Evolutionary conservation across 345 rosid species (phyloP).

Genomic region (Rhodamnia argentea): DNA sequence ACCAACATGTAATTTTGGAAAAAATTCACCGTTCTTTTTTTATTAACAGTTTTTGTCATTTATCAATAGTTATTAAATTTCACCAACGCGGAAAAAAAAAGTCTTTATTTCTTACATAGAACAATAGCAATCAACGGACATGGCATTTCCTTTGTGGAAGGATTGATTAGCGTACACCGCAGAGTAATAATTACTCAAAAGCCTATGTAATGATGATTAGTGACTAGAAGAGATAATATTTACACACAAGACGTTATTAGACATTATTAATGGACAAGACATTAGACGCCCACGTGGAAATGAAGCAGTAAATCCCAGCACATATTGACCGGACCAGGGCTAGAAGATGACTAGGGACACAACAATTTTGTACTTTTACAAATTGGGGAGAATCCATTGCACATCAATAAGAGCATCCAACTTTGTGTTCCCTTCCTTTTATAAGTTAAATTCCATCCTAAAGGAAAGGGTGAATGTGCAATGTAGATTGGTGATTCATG

Average conservation of each 20-base stretch:
- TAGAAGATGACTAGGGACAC: not conserved
- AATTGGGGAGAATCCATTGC: not conserved
- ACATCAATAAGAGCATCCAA: not conserved
- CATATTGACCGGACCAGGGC: not conserved
- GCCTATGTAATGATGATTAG: not conserved
- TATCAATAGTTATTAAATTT: not conserved
- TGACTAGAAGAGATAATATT: not conserved
- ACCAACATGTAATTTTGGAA: not conserved
- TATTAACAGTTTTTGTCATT: not conserved
- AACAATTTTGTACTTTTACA: not conserved
- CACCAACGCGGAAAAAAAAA: not conserved
- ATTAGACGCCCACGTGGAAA: not conserved
- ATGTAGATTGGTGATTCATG: not conserved
- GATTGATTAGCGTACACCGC: not conserved
- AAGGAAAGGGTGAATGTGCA: not conserved
- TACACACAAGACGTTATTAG: not conserved
- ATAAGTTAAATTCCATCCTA: not conserved
- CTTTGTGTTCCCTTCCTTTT: not conserved
- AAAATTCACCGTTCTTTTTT: not conserved
- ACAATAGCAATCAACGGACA: not conserved
- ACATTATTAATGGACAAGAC: not conserved
- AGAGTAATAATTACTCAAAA: not conserved
- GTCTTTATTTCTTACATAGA: not conserved
- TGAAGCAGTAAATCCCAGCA: not conserved
- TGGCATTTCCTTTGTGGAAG: not conserved